Evolutionary conservation across 1,139 yeast species (phyloP), one percentile per base, ranked within the genome.

Genomic region (Pichia cactophila): DNA sequence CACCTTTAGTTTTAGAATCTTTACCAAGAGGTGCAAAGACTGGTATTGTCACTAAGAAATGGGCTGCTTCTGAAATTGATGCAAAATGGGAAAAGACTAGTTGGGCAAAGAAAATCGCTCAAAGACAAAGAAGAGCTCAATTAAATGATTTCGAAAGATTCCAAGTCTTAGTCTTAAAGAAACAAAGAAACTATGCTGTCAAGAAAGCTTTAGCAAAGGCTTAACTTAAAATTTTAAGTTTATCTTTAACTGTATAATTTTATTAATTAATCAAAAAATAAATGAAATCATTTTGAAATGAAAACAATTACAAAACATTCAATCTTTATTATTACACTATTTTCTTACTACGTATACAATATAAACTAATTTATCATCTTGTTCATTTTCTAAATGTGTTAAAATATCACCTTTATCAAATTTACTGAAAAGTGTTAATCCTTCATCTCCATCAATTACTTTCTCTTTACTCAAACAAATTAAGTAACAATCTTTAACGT

Each of bases 141-240:
- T 85, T 94, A 73, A 72, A 92, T 65, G 99, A 92, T 78, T 92
- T 92, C 69, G 97, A 92, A 81, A 90, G 99, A 84, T 92, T 92
- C 97, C 97, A 92, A 82, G 98, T 90, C 67, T 73, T 86, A 74
- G 94, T 88, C 66, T 84, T 88, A 74, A 90, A 86, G 86, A 92
- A 89, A 83, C 96, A 90, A 82, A 88, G 88, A 78, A 86, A 92
- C 80, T 83, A 74, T 72, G 89, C 92, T 75, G 90, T 90, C 70
- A 86, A 86, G 80, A 90, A 88, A 78, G 87, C 86, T 69, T 76
- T 80, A 65, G 92, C 94, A 68, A 86, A 86, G 81, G 94, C 94
- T 76, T 84, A 83, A 78, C 66, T 64, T 50, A 36, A 31, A 23
- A 23, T 23, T 23, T 16, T 16, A 35, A 35, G 38, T 37, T 31